Evolutionary conservation across 1,284 basidiomycete genomes (phyloP), one percentile per base, ranked within the genome.

Genomic region (Irpex rosettiformis): DNA sequence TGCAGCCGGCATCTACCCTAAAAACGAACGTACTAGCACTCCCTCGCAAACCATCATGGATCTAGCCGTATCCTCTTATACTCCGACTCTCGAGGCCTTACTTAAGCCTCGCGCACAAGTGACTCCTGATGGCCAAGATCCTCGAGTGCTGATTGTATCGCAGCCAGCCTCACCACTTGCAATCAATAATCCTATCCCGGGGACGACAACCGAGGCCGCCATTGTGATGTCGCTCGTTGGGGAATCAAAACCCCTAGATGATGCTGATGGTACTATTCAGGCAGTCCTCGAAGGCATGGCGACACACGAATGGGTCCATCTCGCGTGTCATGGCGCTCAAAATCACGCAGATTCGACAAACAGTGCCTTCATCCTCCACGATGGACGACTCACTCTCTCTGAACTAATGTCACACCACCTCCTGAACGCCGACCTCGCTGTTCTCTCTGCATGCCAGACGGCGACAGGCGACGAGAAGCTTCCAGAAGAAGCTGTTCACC

Each of bases 271-370:
- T 22, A 56, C 58, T 6, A 16, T 43, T 1, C 27, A 47, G 30
- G 29, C 52, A 5, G 62, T 58, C 24, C 47, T 57, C 24, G 29
- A 45, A n/a, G 56, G 55, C 18, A 52, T 65, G 30, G 21, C 55
- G 21, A 27, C 56, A 10, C 54, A 55, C 51, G 55, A 53, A 4
- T 63, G 65, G 61, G 54, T 66, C 25, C 64, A 66, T 58, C 37
- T 65, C 48, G 65, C 62, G 11, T 66, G 65, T 54, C 64, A 65
- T 45, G 65, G 62, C 10, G 25, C 49, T 24, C 64, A 65, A 40
- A 58, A 64, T 30, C 13, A 33, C 13, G 21, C 27, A 4, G 40
- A 58, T 54, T 54, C 62, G 22, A 53, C 52, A 42, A 43, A 59
- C n/a, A 65, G 61, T 57, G 61, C 53, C 2, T 61, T 67, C 53